These are phyloP conservation scores for Tetrapyrgos nigripes DNA, from an alignment of 1,284 basidiomycete genomes.

Conservation along the genomic window DNA sequence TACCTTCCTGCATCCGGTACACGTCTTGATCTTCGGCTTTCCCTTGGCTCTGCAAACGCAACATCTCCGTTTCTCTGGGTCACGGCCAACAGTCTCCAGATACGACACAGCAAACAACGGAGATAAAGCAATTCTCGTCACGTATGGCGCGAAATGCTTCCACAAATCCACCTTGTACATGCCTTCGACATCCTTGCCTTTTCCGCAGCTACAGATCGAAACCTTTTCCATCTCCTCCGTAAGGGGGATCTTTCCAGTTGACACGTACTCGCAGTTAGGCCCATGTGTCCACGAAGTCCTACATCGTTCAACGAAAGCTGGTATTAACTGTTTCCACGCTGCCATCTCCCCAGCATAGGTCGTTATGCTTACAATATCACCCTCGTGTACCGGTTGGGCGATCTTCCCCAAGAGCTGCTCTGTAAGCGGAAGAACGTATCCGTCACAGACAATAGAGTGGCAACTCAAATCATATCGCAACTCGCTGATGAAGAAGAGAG, in stretches of 20 bases:
- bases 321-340: constrained; percentile 42
- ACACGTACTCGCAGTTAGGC: constrained; percentile 37
- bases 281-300: constrained; percentile 41
- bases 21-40: constrained; percentile 25
- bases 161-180: constrained; percentile 33
- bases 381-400: constrained; percentile 3
- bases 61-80: constrained; percentile 25
- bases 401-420: constrained; percentile 18
- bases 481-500: constrained; percentile 32
- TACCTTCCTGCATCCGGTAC: constrained; percentile 28
- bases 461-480: constrained; percentile 35
- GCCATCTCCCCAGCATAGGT: constrained; percentile 30
- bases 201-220: constrained; percentile 44
- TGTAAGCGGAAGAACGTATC: constrained; percentile 35
- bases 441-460: constrained; percentile 39
- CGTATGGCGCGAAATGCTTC: constrained; percentile 35
- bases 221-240: constrained; percentile 27
- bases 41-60: constrained; percentile 30
- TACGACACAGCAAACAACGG: constrained; percentile 45
- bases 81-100: constrained; percentile 34
- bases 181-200: constrained; percentile 37
- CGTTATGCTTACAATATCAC: constrained; percentile 15
- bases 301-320: constrained; percentile 44
- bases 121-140: constrained; percentile 39
- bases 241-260: constrained; percentile 31